Evolutionary conservation across 495 filamentous ascomycete genomes (phyloP).

Genomic region (Aspergillus olivimuriae): DNA sequence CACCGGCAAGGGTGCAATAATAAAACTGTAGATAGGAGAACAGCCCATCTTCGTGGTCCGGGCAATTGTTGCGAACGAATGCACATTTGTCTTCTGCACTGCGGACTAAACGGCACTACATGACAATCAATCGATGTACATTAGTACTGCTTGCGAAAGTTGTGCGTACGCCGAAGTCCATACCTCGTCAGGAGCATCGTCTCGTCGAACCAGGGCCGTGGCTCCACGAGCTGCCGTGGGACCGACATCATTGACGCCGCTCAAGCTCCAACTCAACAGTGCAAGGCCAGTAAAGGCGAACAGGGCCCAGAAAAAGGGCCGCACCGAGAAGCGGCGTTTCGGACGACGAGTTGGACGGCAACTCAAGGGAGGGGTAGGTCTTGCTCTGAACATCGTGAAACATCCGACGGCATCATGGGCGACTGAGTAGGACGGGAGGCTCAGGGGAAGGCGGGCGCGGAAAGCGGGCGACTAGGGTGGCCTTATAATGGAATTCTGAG

Average conservation of each 20-base stretch:
- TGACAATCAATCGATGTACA: background rate
- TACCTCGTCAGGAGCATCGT: no score
- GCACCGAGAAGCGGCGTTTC: constrained; percentile 29
- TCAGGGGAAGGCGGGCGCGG: constrained; percentile 1
- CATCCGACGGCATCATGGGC: constrained; percentile 25
- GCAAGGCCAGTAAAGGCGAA: constrained; percentile 25
- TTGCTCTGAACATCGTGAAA: constrained; percentile 17
- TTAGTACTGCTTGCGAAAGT: no score
- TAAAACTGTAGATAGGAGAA: constrained; percentile 86
- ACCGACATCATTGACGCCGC: constrained; percentile 5
- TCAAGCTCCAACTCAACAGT: constrained; percentile 19
- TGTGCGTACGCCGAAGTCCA: no score
- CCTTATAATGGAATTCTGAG: background rate
- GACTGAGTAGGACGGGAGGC: constrained; percentile 2
- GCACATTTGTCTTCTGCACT: constrained; percentile 72
- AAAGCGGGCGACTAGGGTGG: background rate
- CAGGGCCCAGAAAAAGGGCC: constrained; percentile 31
- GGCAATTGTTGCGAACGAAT: constrained; percentile 75
- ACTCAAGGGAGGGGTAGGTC: constrained; percentile 16
- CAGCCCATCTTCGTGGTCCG: constrained; percentile 83
- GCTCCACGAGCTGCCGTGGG: no score
- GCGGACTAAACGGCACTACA: constrained; percentile 76
- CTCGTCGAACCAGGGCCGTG: no score
- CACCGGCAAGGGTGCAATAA: constrained; percentile 71
- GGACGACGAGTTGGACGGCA: constrained; percentile 19